Base-by-base conservation (phyloP, 1,284 basidiomycete species). In the Melampsora americana region DNA sequence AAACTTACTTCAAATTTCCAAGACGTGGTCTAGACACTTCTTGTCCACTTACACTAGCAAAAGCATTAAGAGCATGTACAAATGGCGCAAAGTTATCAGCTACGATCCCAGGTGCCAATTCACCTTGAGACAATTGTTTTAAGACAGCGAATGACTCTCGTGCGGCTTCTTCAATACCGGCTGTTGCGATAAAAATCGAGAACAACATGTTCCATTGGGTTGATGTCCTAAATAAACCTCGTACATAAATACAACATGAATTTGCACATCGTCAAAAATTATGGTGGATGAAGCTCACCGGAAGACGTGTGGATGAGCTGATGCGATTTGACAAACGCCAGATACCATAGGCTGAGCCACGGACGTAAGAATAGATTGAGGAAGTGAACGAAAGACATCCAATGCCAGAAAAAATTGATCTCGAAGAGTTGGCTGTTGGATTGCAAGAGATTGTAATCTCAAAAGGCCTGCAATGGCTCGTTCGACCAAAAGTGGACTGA, bases 151-250 rank as follows among this genome's bases (percentile, higher is more conserved):
- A 92, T 0, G 93, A 91, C 64, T 90, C 85, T 62, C 91, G 90
- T 35, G 91, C 89, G 1, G 94, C 93, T 83, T 93, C 92, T n/a
- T 92, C 88, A 80, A 96, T 91, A 9, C 89, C 87, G 62, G 93
- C 88, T 0, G 92, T 93, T 0, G 90, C 90, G 56, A 92, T 88
- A 79, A 99, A 87, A n/a, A 98, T 86, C 0, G 92, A 90, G 80
- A 96, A 92, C 20, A 95, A 87, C 46, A 98, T 85, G 72, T 92
- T 92, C 96, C 96, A 99, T 83, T 99, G 95, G 0, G 95, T 97
- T 80, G 91, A 90, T 1, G 93, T 94, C 77, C 88, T 91, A 78
- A 18, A 53, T 70, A 79, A 61, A 68, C 46, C 62, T 70, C 60
- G 2, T 69, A 73, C 68, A 78, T 60, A 1, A 5, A 65, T 2